Conservation (phyloP, 1,284 basidiomycete species). For the Malassezia cuniculi region DNA sequence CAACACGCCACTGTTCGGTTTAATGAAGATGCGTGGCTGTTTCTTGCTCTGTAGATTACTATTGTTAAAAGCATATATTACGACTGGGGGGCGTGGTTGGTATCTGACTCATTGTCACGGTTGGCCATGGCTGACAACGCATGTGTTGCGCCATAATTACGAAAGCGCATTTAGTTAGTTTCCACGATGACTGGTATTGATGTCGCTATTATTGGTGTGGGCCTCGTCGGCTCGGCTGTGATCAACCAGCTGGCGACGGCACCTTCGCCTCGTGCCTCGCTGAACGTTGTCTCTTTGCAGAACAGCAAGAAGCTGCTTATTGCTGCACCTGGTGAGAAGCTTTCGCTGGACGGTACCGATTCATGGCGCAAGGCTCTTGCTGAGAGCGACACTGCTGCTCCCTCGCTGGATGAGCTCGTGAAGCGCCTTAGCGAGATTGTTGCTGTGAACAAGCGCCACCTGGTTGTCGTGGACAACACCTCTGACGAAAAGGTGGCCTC, state of each 20-base stretch:
- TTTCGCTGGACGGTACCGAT: conserved; percentile 14
- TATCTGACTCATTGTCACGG: too few relatives aligned
- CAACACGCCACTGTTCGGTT: too few relatives aligned
- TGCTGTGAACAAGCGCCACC: conserved; percentile 26
- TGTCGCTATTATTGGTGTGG: conserved; percentile 23
- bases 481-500: conserved; percentile 70
- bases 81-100: too few relatives aligned
- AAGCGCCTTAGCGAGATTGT: conserved; percentile 25
- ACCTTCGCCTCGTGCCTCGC: conserved; percentile 18
- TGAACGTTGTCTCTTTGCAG: conserved; percentile 36
- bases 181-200: conserved; percentile 10
- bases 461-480: conserved; percentile 85
- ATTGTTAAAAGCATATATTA: too few relatives aligned
- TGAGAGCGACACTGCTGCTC: conserved; percentile 19
- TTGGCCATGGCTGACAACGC: too few relatives aligned
- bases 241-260: conserved; percentile 35
- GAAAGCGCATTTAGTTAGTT: too few relatives aligned
- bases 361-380: conserved; percentile 28
- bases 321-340: conserved; percentile 15
- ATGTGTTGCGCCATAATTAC: too few relatives aligned
- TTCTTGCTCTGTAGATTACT: too few relatives aligned
- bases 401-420: conserved; percentile 26
- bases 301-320: conserved; percentile 42
- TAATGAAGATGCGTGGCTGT: too few relatives aligned
- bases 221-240: conserved; percentile 40